Percentiles rank a stretch among this genome's conserved stretches.
phyloP scores from a whole-genome alignment of 768 basidiomycete species.

The Dacryopinax primogenitus region DNA sequence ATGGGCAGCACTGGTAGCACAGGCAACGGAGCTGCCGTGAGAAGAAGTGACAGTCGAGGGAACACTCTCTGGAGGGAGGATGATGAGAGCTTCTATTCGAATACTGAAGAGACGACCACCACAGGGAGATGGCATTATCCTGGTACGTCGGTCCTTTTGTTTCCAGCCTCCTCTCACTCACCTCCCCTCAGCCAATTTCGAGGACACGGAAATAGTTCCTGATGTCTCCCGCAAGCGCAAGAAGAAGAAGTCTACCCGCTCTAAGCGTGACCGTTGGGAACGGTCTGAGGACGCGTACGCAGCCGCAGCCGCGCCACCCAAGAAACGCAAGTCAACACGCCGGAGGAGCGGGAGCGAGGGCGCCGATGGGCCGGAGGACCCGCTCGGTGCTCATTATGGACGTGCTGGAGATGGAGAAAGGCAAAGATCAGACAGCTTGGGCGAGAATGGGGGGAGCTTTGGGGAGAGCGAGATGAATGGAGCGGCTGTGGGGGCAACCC shows the following conservation, averaged over 20 bases:
- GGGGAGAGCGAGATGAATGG: slow-evolving; percentile 17
- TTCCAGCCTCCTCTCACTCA: background rate
- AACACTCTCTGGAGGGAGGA: slow-evolving; percentile 49
- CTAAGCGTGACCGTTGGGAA: slow-evolving; percentile 72
- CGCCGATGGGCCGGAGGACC: slow-evolving; percentile 36
- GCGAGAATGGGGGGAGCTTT: slow-evolving; percentile 26
- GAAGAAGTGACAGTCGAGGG: slow-evolving; percentile 28
- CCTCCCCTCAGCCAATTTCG: slow-evolving; percentile 47
- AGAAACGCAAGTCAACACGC: slow-evolving; percentile 57
- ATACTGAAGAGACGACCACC: slow-evolving; percentile 27
- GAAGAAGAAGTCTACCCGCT: slow-evolving; percentile 39
- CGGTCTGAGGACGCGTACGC: slow-evolving; percentile 74
- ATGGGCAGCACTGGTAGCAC: slow-evolving; percentile 14
- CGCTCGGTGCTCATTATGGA: slow-evolving; percentile 58
- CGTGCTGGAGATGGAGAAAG: slow-evolving; percentile 20
- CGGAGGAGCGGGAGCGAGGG: slow-evolving; percentile 29
- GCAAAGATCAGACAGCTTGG: slow-evolving; percentile 18
- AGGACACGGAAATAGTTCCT: slow-evolving; percentile 34
- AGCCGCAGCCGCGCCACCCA: slow-evolving; percentile 29
- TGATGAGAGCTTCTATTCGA: slow-evolving; percentile 61
- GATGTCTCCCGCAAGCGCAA: slow-evolving; percentile 31
- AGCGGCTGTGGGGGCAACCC: slow-evolving; percentile 19
- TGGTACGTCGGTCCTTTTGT: background rate
- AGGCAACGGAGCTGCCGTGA: slow-evolving; percentile 30
- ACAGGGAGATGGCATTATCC: slow-evolving; percentile 69